Conservation (phyloP, 2,329 filamentous ascomycete species). For the Cladosporium sphaerospermum region DNA sequence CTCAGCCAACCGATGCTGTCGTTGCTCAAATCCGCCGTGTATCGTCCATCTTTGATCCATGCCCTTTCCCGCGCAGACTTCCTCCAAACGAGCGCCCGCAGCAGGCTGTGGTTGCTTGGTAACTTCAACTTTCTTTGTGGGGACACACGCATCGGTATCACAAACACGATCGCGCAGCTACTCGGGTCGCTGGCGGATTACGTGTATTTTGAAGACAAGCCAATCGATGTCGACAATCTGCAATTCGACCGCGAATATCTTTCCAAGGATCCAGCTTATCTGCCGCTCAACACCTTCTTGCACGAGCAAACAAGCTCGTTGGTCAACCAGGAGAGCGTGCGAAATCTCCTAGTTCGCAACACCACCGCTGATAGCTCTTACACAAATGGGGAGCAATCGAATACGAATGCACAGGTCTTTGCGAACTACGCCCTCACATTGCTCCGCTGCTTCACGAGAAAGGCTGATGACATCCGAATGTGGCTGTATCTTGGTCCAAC, state of each 20-base stretch:
- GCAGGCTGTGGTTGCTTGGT: conserved; percentile 51
- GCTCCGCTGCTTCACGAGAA: conserved; percentile 73
- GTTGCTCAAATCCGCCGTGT: conserved; percentile 20
- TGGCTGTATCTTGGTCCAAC: conserved; percentile 69
- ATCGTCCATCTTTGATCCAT: conserved; percentile 13
- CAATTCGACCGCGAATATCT: conserved; percentile 39
- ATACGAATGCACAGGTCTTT: conserved; percentile 62
- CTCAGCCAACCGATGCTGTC: conserved; percentile 22
- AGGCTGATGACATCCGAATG: conserved; percentile 87
- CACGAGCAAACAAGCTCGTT: conserved; percentile 61
- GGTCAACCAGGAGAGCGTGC: conserved; percentile 69
- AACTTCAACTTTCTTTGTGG: conserved; percentile 47
- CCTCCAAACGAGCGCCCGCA: conserved; percentile 20
- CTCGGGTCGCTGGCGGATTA: conserved; percentile 52
- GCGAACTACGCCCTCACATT: conserved; percentile 84
- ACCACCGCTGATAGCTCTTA: conserved; percentile 1
- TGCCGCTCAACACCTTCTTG: conserved; percentile 46
- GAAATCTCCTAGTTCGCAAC: conserved; percentile 31
- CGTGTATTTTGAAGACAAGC: conserved; percentile 44
- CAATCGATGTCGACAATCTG: conserved; percentile 27
- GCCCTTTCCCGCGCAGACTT: conserved; percentile 1
- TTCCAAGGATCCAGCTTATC: conserved; percentile 30
- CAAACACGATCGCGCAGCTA: conserved; percentile 50
- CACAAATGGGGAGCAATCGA: conserved; percentile 30
- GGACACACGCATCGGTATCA: conserved; percentile 38